phyloP scores from a whole-genome alignment of 805 yeast species.

The Tetrapisispora pingtungensis region DNA sequence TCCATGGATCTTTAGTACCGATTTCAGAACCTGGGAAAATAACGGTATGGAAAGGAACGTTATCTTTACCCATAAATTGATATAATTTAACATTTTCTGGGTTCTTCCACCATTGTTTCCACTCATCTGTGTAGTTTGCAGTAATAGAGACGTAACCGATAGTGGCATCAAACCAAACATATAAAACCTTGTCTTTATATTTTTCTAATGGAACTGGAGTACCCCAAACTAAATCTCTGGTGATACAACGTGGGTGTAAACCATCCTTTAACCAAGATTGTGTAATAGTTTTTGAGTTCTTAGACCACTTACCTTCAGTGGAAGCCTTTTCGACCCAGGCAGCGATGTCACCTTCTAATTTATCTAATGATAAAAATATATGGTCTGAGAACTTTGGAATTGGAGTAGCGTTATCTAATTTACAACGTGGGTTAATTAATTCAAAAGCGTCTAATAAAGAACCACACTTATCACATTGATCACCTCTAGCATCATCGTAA shows the following conservation, averaged over 20 bases:
- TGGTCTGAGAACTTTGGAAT: slow-evolving; percentile 74
- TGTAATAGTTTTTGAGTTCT: slow-evolving; percentile 81
- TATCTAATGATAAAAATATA: slow-evolving; percentile 72
- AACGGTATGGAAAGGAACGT: slow-evolving; percentile 97
- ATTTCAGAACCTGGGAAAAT: slow-evolving; percentile 90
- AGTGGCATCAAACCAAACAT: slow-evolving; percentile 98
- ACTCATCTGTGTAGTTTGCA: slow-evolving; percentile 71
- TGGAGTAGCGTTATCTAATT: slow-evolving; percentile 78
- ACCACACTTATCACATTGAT: slow-evolving; percentile 98
- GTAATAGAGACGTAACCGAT: slow-evolving; percentile 96
- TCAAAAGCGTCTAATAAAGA: slow-evolving; percentile 82
- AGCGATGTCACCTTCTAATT: slow-evolving; percentile 65
- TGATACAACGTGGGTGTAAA: slow-evolving; percentile 85
- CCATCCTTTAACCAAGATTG: slow-evolving; percentile 93
- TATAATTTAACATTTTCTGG: slow-evolving; percentile 83
- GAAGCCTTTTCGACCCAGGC: slow-evolving; percentile 65
- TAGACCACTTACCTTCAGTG: slow-evolving; percentile 78
- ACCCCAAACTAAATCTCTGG: slow-evolving; percentile 97
- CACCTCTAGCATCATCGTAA: slow-evolving; percentile 97
- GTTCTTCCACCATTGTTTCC: slow-evolving; percentile 92
- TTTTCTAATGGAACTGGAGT: slow-evolving; percentile 91
- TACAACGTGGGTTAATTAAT: slow-evolving; percentile 90
- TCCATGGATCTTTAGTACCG: slow-evolving; percentile 86
- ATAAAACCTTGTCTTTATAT: slow-evolving; percentile 80
- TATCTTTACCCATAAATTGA: slow-evolving; percentile 99